Conservation (phyloP, 2,329 filamentous ascomycete species). For the Thermoascus crustaceus region DNA sequence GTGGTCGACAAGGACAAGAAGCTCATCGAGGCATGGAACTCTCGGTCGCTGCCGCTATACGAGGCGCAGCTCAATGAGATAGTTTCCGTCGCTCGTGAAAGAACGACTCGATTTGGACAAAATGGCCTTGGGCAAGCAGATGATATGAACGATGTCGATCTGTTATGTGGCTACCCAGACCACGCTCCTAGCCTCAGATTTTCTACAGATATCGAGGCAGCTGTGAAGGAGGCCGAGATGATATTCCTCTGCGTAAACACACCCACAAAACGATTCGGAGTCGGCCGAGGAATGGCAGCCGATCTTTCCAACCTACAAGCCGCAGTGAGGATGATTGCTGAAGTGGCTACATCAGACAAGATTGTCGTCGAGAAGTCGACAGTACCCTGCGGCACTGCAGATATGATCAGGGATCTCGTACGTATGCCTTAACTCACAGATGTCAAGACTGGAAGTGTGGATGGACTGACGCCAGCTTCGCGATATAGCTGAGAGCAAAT, state of each 20-base stretch:
- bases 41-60: slow-evolving; percentile 63
- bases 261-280: slow-evolving; percentile 63
- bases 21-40: slow-evolving; percentile 67
- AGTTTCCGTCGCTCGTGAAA: slow-evolving; percentile 44
- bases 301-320: slow-evolving; percentile 66
- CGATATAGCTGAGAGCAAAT: too few species aligned
- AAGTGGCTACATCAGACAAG: slow-evolving; percentile 56
- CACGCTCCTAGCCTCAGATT: slow-evolving; percentile 63
- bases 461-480: too few species aligned
- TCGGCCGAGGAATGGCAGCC: slow-evolving; percentile 62
- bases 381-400: slow-evolving; percentile 68
- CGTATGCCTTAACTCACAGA: too few species aligned
- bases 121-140: slow-evolving; percentile 11
- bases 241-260: slow-evolving; percentile 73
- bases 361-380: slow-evolving; percentile 79
- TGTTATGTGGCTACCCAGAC: too few species aligned
- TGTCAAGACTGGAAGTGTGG: too few species aligned
- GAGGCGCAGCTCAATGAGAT: slow-evolving; percentile 64
- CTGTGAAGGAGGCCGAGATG: slow-evolving; percentile 61
- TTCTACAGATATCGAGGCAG: slow-evolving; percentile 55
- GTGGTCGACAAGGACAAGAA: slow-evolving; percentile 63
- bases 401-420: too few species aligned
- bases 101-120: slow-evolving; percentile 12
- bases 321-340: slow-evolving; percentile 59
- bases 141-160: slow-evolving; percentile 19